Conservation (phyloP, 2,329 filamentous ascomycete species). For the Trichoderma koningii region DNA sequence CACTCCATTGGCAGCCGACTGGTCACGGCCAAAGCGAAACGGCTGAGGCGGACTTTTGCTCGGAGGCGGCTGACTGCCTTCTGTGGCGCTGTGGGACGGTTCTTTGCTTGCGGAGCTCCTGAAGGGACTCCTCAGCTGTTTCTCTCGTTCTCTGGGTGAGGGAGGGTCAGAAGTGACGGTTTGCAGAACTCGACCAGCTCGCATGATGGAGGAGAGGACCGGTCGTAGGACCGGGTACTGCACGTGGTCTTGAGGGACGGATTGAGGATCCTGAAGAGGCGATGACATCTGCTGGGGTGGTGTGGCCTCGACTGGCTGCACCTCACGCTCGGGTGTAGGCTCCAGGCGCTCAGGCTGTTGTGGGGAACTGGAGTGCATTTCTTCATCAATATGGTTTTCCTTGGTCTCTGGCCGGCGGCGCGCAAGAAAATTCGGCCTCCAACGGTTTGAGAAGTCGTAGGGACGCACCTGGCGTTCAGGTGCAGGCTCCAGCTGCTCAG, state of each 20-base stretch:
- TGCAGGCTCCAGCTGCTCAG: constrained; percentile 23
- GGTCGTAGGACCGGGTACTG: constrained; percentile 44
- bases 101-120: constrained; percentile 45
- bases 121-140: constrained; percentile 59
- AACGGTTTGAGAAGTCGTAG: neutral
- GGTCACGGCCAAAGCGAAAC: constrained; percentile 26
- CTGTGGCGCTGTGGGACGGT: constrained; percentile 36
- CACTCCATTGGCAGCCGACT: constrained; percentile 28
- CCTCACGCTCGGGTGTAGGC: constrained; percentile 24
- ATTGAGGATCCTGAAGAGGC: constrained; percentile 41
- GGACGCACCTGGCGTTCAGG: neutral
- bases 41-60: constrained; percentile 39
- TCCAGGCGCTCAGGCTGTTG: constrained; percentile 19
- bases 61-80: constrained; percentile 33
- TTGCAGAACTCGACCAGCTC: constrained; percentile 58
- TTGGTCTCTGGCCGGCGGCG: neutral
- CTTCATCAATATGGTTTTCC: constrained; percentile 24
- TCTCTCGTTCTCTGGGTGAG: constrained; percentile 55
- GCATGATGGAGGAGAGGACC: constrained; percentile 59
- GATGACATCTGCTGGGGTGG: constrained; percentile 45
- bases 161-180: constrained; percentile 61
- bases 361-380: constrained; percentile 28
- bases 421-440: neutral
- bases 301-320: constrained; percentile 38
- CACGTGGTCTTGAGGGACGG: constrained; percentile 36